Base-by-base conservation (phyloP, 495 filamentous ascomycete genomes). In the Ramalina intermedia region DNA sequence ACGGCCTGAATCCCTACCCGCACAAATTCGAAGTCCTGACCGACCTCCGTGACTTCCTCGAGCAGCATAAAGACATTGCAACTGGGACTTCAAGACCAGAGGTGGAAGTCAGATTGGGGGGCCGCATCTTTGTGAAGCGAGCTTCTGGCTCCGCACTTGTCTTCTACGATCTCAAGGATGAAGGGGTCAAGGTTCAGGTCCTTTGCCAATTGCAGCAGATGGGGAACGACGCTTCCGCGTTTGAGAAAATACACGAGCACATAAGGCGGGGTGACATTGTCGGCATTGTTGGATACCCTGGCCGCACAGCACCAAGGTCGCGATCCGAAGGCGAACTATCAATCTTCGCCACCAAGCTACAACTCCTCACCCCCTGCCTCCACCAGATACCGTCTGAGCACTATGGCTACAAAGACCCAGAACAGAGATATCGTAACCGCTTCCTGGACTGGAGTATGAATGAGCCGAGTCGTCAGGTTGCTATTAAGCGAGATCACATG, bases 381-480 rank as follows among this genome's bases (percentile, higher is more conserved):
- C 89, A 94, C 64, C 86, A 90, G 70, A 76, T 99, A 47, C 91
- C 91, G 26, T 81, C 82, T 47, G 87, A 93, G 57, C 80, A 93
- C 66, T 95, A 82, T 62, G 91, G 91, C 51, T 84, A 96, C 69
- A 86, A 90, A 69, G 88, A 96, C 59, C 81, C 85, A 66, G 91
- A 99, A 69, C 84, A 87, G 62, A 75, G 88, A 50, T 85, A 84
- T 67, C 84, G 91, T 55, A 83, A 96, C 69, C 73, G 89, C 42
- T 94, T 94, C 63, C 78, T 99, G 27, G 91, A 99, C 63, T 66
- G 96, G 57, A 93, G 96, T 63, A 91, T 96, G 81, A 96, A 96
- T 69, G 82, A 90, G 56, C 69, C 67, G 17, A 84, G 80, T 9
- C 79, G 85, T 36, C 75, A 91, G 24, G 82, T 87, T 39, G 84